Base-by-base conservation (phyloP, 192 early-diverging fungal species). In the Umbelopsis ramanniana region DNA sequence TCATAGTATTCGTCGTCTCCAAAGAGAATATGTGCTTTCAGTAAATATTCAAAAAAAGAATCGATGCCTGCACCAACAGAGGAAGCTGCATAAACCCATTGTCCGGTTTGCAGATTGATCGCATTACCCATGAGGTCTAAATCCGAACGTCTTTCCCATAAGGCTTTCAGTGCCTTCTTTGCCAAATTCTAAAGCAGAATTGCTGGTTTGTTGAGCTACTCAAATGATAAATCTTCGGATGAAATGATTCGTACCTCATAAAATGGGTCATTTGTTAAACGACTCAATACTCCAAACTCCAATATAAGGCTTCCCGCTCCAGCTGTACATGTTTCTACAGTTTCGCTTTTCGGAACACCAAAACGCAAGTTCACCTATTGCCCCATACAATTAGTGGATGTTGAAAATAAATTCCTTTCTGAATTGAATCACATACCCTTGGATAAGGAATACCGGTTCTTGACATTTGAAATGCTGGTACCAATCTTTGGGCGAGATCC, bases 31-130 rank as follows among this genome's bases (percentile, higher is more conserved):
- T 95, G 91, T 9, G 91, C 86, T 78, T 99, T 99, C 21, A 97
- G 75, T 26, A 97, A 78, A 72, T 99, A 99, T 81, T 96, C 95
- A 76, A 91, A 97, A 43, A 95, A 89, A 11, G 94, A 96, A 80
- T 99, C 97, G 14, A 93, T 87, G 47, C 96, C 97, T 9, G 96
- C 95, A 33, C 97, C 92, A 8, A 95, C 89, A 19, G 92, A 89
- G 17, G 93, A 83, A 38, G 89, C 84, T 19, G 80, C 71, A 35
- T 91, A 83, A 38, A 90, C 81, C 97, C 94, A 96, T 67, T 91
- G 74, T 24, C 86, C 89, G 23, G 82, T 83, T 43, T 84, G 86
- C 21, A 95, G 78, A 52, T 93, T 83, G 71, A 95, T 91, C 3
- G 88, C 87, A 71, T 97, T 95, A 9, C 97, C 97, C 40, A 98